Evolutionary conservation across 768 basidiomycete genomes (phyloP).

Genomic region (Leccinum aurantiacum): DNA sequence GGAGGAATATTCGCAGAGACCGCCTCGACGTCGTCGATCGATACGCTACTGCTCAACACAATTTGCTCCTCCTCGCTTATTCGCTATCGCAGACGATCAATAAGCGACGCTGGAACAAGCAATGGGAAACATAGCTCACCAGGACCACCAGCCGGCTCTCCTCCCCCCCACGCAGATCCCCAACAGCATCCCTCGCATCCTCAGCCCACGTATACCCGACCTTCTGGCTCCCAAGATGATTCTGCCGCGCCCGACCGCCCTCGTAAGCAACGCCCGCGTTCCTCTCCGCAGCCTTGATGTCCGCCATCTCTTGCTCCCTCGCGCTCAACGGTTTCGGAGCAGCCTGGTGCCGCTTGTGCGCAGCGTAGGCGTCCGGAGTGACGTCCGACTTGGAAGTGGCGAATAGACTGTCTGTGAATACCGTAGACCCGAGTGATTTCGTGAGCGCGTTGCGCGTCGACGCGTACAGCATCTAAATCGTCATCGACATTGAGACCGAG

Average conservation of each 20-base stretch:
- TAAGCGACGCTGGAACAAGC: background rate
- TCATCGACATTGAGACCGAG: background rate
- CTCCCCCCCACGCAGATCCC: slow-evolving; percentile 49
- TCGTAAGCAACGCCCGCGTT: slow-evolving; percentile 52
- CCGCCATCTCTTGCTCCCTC: slow-evolving; percentile 79
- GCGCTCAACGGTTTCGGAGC: slow-evolving; percentile 83
- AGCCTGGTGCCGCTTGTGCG: slow-evolving; percentile 66
- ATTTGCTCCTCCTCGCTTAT: slow-evolving; percentile 68
- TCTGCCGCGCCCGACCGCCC: slow-evolving; percentile 55
- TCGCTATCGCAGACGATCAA: slow-evolving; percentile 42
- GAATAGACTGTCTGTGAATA: slow-evolving; percentile 74
- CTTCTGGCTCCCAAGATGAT: slow-evolving; percentile 51
- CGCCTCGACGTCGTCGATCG: slow-evolving; percentile 41
- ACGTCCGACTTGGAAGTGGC: slow-evolving; percentile 72
- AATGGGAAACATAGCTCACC: slow-evolving; percentile 41
- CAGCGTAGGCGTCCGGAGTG: slow-evolving; percentile 66
- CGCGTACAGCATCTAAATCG: slow-evolving; percentile 82
- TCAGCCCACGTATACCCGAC: slow-evolving; percentile 68
- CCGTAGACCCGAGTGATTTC: slow-evolving; percentile 69
- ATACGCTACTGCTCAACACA: slow-evolving; percentile 44
- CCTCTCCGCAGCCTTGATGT: slow-evolving; percentile 76
- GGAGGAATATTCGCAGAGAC: slow-evolving; percentile 52
- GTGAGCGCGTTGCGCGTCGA: slow-evolving; percentile 69
- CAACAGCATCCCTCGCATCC: slow-evolving; percentile 64
- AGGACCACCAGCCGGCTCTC: slow-evolving; percentile 59